phyloP scores from a whole-genome alignment of 139 green algal species.

The Deuterostichococcus epilithicus region DNA sequence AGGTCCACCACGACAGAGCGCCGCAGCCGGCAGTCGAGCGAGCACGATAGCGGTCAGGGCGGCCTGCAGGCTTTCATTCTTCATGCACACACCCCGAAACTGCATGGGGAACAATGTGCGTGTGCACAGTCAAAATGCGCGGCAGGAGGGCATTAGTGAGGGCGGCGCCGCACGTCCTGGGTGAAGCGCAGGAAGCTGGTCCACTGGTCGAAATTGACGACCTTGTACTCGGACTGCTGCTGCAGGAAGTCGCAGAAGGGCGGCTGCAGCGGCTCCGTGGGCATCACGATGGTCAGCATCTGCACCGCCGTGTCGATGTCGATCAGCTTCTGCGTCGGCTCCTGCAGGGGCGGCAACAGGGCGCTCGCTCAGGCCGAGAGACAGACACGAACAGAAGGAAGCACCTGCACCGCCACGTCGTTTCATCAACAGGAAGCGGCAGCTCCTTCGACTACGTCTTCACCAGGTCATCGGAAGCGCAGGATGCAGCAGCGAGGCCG shows the following conservation, averaged over 20 bases:
- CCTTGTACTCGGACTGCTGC: slow-evolving; percentile 51
- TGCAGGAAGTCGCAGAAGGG: slow-evolving; percentile 46
- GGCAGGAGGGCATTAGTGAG: not conserved
- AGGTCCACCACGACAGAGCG: not conserved
- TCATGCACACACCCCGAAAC: not conserved
- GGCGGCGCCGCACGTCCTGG: slow-evolving; percentile 27
- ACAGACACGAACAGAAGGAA: too few relatives aligned
- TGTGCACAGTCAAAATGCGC: not conserved
- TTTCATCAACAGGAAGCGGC: not conserved
- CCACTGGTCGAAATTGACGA: slow-evolving; percentile 61
- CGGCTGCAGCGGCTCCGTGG: slow-evolving; percentile 19
- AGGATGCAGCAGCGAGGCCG: too few relatives aligned
- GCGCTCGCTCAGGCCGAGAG: not conserved
- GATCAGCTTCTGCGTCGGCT: slow-evolving; percentile 48
- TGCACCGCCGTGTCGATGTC: slow-evolving; percentile 40
- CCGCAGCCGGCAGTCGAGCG: not conserved
- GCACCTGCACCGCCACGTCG: not conserved
- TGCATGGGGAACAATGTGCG: not conserved
- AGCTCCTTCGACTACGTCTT: too few relatives aligned
- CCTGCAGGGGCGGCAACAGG: slow-evolving; percentile 19
- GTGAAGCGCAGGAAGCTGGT: slow-evolving; percentile 46
- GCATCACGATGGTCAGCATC: slow-evolving; percentile 53
- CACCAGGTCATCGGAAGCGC: too few relatives aligned
- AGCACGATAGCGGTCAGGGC: not conserved
- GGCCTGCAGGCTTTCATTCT: not conserved